Base-by-base conservation (phyloP, 2,329 filamentous ascomycete genomes). In the Juglanconis sp. region DNA sequence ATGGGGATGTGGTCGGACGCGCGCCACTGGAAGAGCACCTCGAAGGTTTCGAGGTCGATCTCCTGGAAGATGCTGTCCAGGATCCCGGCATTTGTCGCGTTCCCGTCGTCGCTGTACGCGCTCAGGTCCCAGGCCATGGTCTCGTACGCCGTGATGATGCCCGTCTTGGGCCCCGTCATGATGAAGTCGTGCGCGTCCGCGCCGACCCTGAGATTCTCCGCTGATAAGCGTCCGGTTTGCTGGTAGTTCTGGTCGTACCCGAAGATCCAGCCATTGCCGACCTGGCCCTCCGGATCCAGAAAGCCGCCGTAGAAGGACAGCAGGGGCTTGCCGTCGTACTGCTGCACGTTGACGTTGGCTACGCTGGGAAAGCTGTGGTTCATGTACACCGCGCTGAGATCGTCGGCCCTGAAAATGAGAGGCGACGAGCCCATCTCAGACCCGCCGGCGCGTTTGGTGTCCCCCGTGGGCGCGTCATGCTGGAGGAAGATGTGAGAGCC, bases 21-120 rank as follows among this genome's bases (percentile, higher is more conserved):
- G 34, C 72, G 71, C 78, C 81, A 84, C 63, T 82, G 75, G 62
- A 82, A 83, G 3, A 83, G 40, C 34, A 82, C 69, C 46, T 73
- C 69, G 17, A 77, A 76, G 3, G 78, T 81, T 10, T 75, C 75
- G 30, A 83, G 73, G 63, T 83, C 75, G 44, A 83, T 72, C 68
- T 83, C 81, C 65, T 74, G 72, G 54, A 75, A 72, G 11, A 72
- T 63, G 60, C 69, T 69, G 59, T 74, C 72, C 51, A 69, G 67
- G 53, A 74, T 68, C 68, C 67, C 70, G 65, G 67, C 24, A 5
- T 72, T 67, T 13, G 59, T 55, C 2, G 70, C 66, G 66, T 40
- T 31, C 1, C 17, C 24, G 60, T 13, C 17, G 49, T 67, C 66
- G 2, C 65, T 66, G 34, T 60, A 68, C 3, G 63, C 40, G 4